Conservation (phyloP, 768 basidiomycete genomes). For the Tylopilus vinaceipallidus region DNA sequence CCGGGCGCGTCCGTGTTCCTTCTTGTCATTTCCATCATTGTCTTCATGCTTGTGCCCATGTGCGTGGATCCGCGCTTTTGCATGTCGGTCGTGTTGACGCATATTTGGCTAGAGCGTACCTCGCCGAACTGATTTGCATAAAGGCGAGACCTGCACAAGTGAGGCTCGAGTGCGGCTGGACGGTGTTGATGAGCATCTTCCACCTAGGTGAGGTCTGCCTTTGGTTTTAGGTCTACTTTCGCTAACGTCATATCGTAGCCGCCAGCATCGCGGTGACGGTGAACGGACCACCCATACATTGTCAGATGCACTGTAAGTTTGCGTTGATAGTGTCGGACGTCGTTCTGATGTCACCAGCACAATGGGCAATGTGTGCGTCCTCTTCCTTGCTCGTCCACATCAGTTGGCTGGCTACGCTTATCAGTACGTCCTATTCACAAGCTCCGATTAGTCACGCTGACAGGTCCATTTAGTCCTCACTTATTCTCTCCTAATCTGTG, state of each 20-base stretch:
- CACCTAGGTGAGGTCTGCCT: constrained; percentile 46
- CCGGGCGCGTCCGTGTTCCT: constrained; percentile 49
- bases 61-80: constrained; percentile 20
- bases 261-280: constrained; percentile 48
- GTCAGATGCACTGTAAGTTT: constrained; percentile 36
- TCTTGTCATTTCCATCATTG: constrained; percentile 43
- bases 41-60: constrained; percentile 31
- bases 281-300: constrained; percentile 39
- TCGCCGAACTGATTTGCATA: constrained; percentile 37
- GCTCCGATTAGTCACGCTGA: background rate
- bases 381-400: constrained; percentile 45
- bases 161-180: constrained; percentile 57
- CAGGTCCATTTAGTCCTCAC: constrained; percentile 38
- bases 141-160: constrained; percentile 41
- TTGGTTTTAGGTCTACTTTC: background rate
- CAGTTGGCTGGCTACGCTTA: constrained; percentile 47
- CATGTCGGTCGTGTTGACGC: background rate
- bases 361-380: constrained; percentile 47
- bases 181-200: constrained; percentile 44
- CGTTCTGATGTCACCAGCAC: constrained; percentile 32
- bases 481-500: constrained; percentile 55
- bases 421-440: constrained; percentile 37
- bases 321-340: no score
- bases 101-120: constrained; percentile 21
- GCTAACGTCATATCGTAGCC: constrained; percentile 32